Conservation (phyloP, 768 basidiomycete species). For the Neoboletus magnificus region DNA sequence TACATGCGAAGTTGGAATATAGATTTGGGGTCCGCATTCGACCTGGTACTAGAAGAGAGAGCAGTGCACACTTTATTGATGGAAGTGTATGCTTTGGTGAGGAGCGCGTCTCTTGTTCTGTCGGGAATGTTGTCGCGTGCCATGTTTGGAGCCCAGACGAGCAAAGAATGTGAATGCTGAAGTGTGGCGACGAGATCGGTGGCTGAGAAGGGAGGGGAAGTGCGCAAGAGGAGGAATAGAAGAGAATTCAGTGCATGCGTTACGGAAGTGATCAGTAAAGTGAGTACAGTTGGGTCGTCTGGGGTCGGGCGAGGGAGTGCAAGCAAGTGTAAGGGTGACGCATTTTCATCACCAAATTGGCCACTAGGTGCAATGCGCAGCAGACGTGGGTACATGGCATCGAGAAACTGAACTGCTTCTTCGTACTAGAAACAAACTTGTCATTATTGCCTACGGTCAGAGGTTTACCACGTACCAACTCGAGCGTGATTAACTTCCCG, state of each 20-base stretch:
- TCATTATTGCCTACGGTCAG: neutral
- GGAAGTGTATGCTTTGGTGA: conserved; percentile 57
- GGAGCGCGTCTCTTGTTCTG: conserved; percentile 55
- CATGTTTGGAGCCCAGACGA: conserved; percentile 52
- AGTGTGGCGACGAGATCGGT: conserved; percentile 32
- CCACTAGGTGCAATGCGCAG: conserved; percentile 6
- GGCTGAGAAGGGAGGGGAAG: conserved; percentile 17
- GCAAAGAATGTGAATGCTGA: conserved; percentile 34
- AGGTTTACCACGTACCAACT: conserved; percentile 54
- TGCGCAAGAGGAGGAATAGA: conserved; percentile 26
- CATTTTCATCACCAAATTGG: neutral
- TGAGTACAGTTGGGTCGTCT: conserved; percentile 37
- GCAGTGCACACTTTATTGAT: conserved; percentile 36
- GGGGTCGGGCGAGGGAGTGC: conserved; percentile 44
- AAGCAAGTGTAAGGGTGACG: conserved; percentile 29
- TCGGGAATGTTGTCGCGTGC: conserved; percentile 35
- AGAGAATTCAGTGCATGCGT: conserved; percentile 48
- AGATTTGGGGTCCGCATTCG: conserved; percentile 13
- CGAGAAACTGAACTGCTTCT: conserved; percentile 43
- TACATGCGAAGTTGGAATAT: conserved; percentile 41
- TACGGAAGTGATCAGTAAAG: conserved; percentile 59
- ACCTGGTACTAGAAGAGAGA: conserved; percentile 30
- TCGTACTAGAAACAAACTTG: conserved; percentile 44
- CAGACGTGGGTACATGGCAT: conserved; percentile 46
- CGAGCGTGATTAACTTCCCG: conserved; percentile 63